Conservation (phyloP, 441 rosid genomes). For the Hura crepitans region DNA sequence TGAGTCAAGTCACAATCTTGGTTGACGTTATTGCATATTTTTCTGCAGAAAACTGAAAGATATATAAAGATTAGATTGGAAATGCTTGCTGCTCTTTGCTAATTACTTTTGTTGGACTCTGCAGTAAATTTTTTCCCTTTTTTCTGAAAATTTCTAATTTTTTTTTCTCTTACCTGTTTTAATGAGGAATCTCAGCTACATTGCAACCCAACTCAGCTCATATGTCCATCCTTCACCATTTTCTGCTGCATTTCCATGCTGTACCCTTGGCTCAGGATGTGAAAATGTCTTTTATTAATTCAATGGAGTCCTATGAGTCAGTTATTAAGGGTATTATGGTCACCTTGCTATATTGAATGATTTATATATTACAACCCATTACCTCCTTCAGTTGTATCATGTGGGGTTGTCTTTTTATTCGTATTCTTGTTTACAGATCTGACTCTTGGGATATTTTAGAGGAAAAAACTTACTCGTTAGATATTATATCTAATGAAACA, state of each 20-base stretch:
- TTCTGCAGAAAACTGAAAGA: constrained; percentile 10
- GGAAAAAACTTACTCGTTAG: not conserved
- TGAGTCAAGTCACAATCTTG: constrained; percentile 19
- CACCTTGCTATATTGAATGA: constrained; percentile 14
- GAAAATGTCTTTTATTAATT: not conserved
- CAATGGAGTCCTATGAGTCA: constrained; percentile 20
- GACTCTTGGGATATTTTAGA: not conserved
- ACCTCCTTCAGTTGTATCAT: not conserved
- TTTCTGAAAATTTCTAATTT: constrained; percentile 17
- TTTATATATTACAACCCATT: not conserved
- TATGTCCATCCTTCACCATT: constrained; percentile 27
- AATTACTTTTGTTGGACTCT: constrained; percentile 14
- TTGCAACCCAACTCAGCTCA: constrained; percentile 58
- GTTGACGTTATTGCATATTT: constrained; percentile 12
- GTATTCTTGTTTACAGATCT: constrained; percentile 1
- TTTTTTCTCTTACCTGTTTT: constrained; percentile 21
- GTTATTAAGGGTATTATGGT: constrained; percentile 25
- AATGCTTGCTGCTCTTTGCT: not conserved
- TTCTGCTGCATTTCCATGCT: constrained; percentile 8
- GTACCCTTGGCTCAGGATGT: too few relatives aligned
- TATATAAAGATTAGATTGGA: constrained; percentile 1
- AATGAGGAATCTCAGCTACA: constrained; percentile 33
- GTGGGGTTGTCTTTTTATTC: not conserved
- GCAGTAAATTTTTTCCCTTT: constrained; percentile 13
- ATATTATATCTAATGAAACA: not conserved